Base-by-base conservation (phyloP, 1,284 basidiomycete species). In the Puccinia coronata region DNA sequence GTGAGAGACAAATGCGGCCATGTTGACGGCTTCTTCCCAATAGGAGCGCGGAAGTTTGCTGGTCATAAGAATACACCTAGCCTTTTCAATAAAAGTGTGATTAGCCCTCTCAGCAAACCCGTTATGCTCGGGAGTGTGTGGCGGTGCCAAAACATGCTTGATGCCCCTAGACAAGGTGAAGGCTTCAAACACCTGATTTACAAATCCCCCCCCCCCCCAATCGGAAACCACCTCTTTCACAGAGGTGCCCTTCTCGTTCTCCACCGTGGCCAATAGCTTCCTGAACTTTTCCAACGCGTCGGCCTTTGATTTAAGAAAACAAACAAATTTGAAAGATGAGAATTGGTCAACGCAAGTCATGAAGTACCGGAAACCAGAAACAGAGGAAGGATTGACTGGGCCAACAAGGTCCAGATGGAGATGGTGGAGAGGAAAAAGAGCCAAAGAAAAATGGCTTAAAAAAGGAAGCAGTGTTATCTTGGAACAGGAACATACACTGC, bases 101-200 rank as follows among this genome's bases (percentile, higher is more conserved):
- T 85, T 83, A 28, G 82, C 16, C 57, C 86, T 67, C 82, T 86
- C 84, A 0, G 86, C 83, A 55, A 84, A 82, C 82, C 87, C 81
- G 83, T 87, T 88, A 80, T 84, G 31, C 63, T 84, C 82, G 1
- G 86, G 87, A 4, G 86, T 85, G 76, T 88, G 84, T 70, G 88
- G 87, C 0, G 86, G 83, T 14, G 85, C 86, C 20, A 86, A 82
- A 67, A 85, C 81, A 34, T 82, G 84, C 31, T 78, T 63, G 2
- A 86, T 88, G 14, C 87, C 87, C 12, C 82, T 34, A 0, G 57
- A 31, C 9, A 82, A 81, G 2, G 87, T 84, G 53, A 84, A 86
- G 0, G 79, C 82, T 12, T 77, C 23, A 77, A 87, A 86, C 1
- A 77, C 83, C 1, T 83, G 5, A 81, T 82, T 8, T 80, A 61